Percentiles rank a stretch among this genome's conserved stretches.
These are phyloP conservation scores for Phylloporus arenicola DNA, from an alignment of 768 basidiomycete species.

Conservation along the genomic window DNA sequence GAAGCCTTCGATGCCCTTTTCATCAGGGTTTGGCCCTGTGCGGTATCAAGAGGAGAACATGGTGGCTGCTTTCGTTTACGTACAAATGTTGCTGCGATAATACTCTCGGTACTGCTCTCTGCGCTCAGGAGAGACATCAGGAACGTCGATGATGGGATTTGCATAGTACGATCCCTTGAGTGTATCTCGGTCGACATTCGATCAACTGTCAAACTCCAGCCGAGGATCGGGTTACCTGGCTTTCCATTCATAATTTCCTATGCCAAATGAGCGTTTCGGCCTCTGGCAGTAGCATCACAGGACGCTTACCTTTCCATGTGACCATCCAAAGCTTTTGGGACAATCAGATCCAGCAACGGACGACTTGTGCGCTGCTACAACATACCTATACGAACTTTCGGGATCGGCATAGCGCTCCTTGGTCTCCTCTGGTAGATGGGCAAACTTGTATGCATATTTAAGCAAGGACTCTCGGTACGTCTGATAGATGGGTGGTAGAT, in stretches of 20 bases:
- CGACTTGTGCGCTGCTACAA: not conserved
- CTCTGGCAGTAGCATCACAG: not conserved
- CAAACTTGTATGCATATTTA: slow-evolving; percentile 70
- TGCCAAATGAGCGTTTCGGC: not conserved
- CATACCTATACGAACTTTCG: slow-evolving; percentile 68
- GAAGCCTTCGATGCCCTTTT: slow-evolving; percentile 65
- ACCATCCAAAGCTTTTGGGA: slow-evolving; percentile 83
- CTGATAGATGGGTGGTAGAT: slow-evolving; percentile 66
- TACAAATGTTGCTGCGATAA: slow-evolving; percentile 87
- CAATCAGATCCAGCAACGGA: not conserved
- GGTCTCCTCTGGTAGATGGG: slow-evolving; percentile 55
- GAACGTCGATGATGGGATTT: slow-evolving; percentile 61
- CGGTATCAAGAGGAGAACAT: not conserved
- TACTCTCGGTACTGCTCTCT: slow-evolving; percentile 69
- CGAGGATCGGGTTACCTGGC: slow-evolving; percentile 45
- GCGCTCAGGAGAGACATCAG: slow-evolving; percentile 54
- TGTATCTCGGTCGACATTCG: slow-evolving; percentile 45
- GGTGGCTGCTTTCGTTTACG: slow-evolving; percentile 8
- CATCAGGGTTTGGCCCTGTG: slow-evolving; percentile 60
- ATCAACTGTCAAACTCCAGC: not conserved
- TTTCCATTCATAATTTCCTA: slow-evolving; percentile 96
- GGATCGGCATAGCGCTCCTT: slow-evolving; percentile 76
- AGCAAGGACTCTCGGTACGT: slow-evolving; percentile 67
- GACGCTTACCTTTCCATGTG: slow-evolving; percentile 77
- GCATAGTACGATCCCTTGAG: slow-evolving; percentile 96